These are phyloP conservation scores for Monosporascus sp. DNA, from an alignment of 2,329 filamentous ascomycete species.

Conservation along the genomic window DNA sequence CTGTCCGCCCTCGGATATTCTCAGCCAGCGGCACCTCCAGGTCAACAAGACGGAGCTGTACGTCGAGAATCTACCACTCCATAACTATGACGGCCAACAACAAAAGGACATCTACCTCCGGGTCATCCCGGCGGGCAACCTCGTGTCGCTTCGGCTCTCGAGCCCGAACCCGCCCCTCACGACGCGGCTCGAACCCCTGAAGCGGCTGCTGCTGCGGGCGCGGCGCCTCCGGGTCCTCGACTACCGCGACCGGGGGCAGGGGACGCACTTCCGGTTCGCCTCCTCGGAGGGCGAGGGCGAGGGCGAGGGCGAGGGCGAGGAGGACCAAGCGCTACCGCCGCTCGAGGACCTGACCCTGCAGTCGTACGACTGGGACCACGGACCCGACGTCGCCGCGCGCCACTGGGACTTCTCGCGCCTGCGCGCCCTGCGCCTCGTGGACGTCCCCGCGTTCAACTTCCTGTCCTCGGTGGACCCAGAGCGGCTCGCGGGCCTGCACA, in stretches of 20 bases:
- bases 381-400: slow-evolving; percentile 26
- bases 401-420: slow-evolving; percentile 45
- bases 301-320: neutral
- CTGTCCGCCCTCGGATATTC: slow-evolving; percentile 35
- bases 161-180: slow-evolving; percentile 35
- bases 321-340: slow-evolving; percentile 36
- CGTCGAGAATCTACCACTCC: slow-evolving; percentile 36
- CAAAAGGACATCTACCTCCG: slow-evolving; percentile 30
- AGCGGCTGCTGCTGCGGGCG: slow-evolving; percentile 34
- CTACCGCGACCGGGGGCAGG: slow-evolving; percentile 39
- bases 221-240: slow-evolving; percentile 32
- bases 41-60: slow-evolving; percentile 27
- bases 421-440: slow-evolving; percentile 33
- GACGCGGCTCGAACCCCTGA: slow-evolving; percentile 34
- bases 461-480: slow-evolving; percentile 34
- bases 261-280: slow-evolving; percentile 37
- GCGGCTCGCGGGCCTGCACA: slow-evolving; percentile 31
- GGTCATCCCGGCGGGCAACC: slow-evolving; percentile 32
- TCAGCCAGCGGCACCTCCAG: slow-evolving; percentile 26
- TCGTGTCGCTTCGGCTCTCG: slow-evolving; percentile 36
- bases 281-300: neutral
- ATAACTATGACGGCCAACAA: slow-evolving; percentile 26
- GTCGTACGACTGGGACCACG: slow-evolving; percentile 46
- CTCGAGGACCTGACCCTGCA: slow-evolving; percentile 35
- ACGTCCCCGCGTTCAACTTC: slow-evolving; percentile 40